phyloP scores from a whole-genome alignment of 176 grass and related monocot genomes.

The Musa troglodytarum region DNA sequence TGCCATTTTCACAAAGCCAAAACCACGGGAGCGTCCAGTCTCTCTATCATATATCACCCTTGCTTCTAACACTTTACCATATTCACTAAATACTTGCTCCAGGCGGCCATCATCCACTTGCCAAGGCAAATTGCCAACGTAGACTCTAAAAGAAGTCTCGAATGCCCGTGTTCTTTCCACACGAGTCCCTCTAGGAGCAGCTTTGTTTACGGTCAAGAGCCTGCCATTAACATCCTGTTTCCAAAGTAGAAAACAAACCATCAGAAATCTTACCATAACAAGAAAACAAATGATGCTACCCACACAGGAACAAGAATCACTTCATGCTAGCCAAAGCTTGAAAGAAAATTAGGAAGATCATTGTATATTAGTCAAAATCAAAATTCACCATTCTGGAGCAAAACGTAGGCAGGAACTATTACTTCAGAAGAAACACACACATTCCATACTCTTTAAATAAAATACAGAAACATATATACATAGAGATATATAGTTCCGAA shows the following conservation, averaged over 20 bases:
- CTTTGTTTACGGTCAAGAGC: conserved; percentile 11
- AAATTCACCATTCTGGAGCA: too few species aligned
- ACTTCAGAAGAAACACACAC: too few species aligned
- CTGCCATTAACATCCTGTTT: conserved; percentile 8
- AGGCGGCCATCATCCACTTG: conserved; percentile 13
- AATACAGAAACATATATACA: too few species aligned
- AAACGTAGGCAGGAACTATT: too few species aligned
- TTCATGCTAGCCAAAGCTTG: too few species aligned
- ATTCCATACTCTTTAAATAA: too few species aligned
- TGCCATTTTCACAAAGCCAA: conserved; percentile 15
- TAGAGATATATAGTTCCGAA: too few species aligned
- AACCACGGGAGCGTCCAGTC: conserved; percentile 14
- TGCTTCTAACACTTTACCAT: conserved; percentile 12
- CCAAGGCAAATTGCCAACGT: conserved; percentile 16
- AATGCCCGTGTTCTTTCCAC: conserved; percentile 1
- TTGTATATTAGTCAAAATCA: too few species aligned
- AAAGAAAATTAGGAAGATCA: neutral
- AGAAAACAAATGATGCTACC: neutral
- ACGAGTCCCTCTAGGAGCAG: conserved; percentile 3
- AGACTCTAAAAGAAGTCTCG: conserved; percentile 6
- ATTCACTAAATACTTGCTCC: conserved; percentile 16
- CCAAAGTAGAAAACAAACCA: neutral
- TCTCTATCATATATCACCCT: conserved; percentile 17
- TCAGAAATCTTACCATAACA: neutral
- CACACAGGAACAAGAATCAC: neutral